Conservation (phyloP, 345 rosid genomes). For the Nasturtium officinale region DNA sequence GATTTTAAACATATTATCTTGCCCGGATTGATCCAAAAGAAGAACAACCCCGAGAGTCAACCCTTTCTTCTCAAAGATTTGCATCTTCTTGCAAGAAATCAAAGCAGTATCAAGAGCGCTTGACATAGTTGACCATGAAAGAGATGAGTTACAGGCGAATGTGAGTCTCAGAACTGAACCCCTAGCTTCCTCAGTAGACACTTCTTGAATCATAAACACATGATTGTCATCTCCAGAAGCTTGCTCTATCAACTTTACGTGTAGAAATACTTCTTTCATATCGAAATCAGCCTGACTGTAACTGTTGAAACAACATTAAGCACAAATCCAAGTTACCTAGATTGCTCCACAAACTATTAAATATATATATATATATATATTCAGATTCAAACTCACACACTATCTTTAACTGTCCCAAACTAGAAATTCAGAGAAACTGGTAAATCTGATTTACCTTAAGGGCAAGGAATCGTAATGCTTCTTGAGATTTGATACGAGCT, state of each 20-base stretch:
- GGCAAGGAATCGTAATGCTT: slow-evolving; percentile 98
- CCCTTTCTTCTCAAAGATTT: slow-evolving; percentile 93
- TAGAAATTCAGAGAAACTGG: slow-evolving; percentile 2
- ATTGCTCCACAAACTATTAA: slow-evolving; percentile 13
- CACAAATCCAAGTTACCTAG: slow-evolving; percentile 12
- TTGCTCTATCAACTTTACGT: slow-evolving; percentile 92
- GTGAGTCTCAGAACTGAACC: slow-evolving; percentile 70
- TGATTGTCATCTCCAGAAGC: slow-evolving; percentile 80
- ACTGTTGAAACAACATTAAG: slow-evolving; percentile 49
- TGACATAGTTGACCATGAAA: slow-evolving; percentile 85
- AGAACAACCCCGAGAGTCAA: slow-evolving; percentile 78
- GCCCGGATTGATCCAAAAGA: slow-evolving; percentile 65
- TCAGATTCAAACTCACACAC: slow-evolving; percentile 25
- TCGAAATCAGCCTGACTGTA: slow-evolving; percentile 90
- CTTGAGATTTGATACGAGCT: slow-evolving; percentile 84
- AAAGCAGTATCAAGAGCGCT: slow-evolving; percentile 76
- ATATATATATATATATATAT: too few relatives aligned
- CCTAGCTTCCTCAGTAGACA: slow-evolving; percentile 55
- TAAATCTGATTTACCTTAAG: slow-evolving; percentile 58
- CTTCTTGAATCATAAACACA: slow-evolving; percentile 73
- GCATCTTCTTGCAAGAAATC: slow-evolving; percentile 80
- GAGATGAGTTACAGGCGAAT: slow-evolving; percentile 73
- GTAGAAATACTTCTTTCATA: slow-evolving; percentile 92
- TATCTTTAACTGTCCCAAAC: slow-evolving; percentile 18
- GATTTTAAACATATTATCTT: slow-evolving; percentile 58